Evolutionary conservation across 306 rosid species (phyloP).

Genomic region (Ammopiptanthus mongolicus): DNA sequence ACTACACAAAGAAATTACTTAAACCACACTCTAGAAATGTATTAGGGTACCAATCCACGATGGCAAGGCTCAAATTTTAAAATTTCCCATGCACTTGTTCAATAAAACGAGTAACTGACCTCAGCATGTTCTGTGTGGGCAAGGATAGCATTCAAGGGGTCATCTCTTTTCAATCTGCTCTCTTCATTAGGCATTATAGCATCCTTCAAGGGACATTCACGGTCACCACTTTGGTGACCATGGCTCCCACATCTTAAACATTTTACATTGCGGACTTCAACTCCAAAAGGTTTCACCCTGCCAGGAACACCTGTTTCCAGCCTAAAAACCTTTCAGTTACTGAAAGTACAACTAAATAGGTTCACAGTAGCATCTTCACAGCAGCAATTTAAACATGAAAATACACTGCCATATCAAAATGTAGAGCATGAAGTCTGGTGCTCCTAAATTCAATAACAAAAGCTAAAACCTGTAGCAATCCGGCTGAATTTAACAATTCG

Average conservation of each 20-base stretch:
- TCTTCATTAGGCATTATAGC: constrained; percentile 88
- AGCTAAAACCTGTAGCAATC: background rate
- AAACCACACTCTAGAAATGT: background rate
- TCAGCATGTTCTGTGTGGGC: constrained; percentile 74
- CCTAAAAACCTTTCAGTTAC: constrained; percentile 45
- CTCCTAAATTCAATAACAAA: background rate
- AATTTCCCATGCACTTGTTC: background rate
- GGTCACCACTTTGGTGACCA: constrained; percentile 99
- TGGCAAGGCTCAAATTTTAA: background rate
- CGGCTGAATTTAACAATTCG: background rate
- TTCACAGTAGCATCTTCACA: background rate
- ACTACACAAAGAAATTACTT: background rate
- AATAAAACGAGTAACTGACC: constrained; percentile 39
- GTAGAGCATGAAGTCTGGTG: background rate
- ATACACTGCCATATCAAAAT: background rate
- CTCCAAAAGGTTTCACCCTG: constrained; percentile 87
- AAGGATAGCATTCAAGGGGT: constrained; percentile 85
- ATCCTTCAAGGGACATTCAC: constrained; percentile 94
- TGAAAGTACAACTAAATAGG: constrained; percentile 8
- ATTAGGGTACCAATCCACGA: background rate
- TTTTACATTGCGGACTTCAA: constrained; percentile 91
- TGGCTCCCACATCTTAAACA: constrained; percentile 81
- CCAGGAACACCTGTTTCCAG: constrained; percentile 82
- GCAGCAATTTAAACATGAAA: constrained; percentile 7
- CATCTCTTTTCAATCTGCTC: constrained; percentile 87